Evolutionary conservation across 129 eudicot genomes (phyloP).

Genomic region (Heracleum sosnowskyi): DNA sequence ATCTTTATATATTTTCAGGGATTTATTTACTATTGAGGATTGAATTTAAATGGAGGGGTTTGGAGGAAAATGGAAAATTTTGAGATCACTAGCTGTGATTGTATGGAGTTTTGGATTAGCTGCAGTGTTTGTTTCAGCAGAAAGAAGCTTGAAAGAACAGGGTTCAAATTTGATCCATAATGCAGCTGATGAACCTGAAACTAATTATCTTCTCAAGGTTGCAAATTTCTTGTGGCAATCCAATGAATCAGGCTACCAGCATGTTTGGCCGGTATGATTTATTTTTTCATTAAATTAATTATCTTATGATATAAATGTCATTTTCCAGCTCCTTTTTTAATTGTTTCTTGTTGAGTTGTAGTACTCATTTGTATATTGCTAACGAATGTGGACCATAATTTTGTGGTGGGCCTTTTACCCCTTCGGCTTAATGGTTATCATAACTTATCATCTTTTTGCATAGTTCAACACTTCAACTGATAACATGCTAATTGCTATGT

Average conservation of each 20-base stretch:
- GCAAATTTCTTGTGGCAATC: slow-evolving; percentile 54
- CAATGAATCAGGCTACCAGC: slow-evolving; percentile 70
- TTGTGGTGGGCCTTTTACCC: not conserved
- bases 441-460: slow-evolving; percentile 2
- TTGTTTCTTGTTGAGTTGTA: not conserved
- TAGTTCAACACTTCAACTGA: not conserved
- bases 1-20: not conserved
- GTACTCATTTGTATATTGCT: not conserved
- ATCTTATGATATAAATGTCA: not conserved
- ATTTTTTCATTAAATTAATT: too few relatives aligned
- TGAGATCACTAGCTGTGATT: slow-evolving; percentile 28
- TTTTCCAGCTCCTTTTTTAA: not conserved
- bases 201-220: slow-evolving; percentile 22
- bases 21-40: not conserved
- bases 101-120: slow-evolving; percentile 43
- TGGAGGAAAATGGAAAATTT: slow-evolving; percentile 37
- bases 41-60: slow-evolving; percentile 36
- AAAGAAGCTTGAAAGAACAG: slow-evolving; percentile 33
- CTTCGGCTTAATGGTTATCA: not conserved
- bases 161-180: slow-evolving; percentile 12
- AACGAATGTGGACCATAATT: not conserved
- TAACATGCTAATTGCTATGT: not conserved
- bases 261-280: slow-evolving; percentile 95
- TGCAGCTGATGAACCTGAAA: slow-evolving; percentile 19
- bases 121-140: slow-evolving; percentile 63